These are phyloP conservation scores for Suillus hirtellus DNA, from an alignment of 768 basidiomycete genomes.

Conservation along the genomic window DNA sequence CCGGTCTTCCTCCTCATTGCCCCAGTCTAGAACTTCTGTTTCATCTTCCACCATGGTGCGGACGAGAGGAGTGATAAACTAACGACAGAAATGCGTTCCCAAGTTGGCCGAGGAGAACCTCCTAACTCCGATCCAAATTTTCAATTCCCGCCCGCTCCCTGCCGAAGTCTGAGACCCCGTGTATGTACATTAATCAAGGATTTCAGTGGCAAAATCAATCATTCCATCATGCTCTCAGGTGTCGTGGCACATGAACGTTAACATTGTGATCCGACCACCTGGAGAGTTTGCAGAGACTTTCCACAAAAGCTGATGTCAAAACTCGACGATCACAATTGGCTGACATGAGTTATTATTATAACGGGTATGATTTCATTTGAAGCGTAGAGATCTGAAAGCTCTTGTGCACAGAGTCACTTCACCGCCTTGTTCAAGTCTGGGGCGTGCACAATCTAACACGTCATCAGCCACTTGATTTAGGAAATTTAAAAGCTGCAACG, in stretches of 20 bases:
- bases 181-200: background rate
- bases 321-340: background rate
- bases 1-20: slow-evolving; percentile 47
- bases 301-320: background rate
- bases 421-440: background rate
- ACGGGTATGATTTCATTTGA: background rate
- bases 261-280: background rate
- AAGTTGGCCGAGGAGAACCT: slow-evolving; percentile 9
- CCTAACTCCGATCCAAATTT: slow-evolving; percentile 15
- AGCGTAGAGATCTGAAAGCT: background rate
- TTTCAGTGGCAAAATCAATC: background rate
- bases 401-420: background rate
- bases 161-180: background rate
- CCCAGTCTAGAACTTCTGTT: slow-evolving; percentile 72
- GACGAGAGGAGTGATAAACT: slow-evolving; percentile 19
- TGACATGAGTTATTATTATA: background rate
- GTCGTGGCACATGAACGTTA: background rate
- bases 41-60: slow-evolving; percentile 58
- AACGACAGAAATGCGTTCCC: slow-evolving; percentile 1
- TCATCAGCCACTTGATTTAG: background rate
- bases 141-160: slow-evolving; percentile 5
- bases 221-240: background rate
- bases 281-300: background rate
- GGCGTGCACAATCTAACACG: background rate
- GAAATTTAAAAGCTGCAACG: background rate